Evolutionary conservation across 495 filamentous ascomycete species (phyloP).

Genomic region (Mycothermus thermophilus): DNA sequence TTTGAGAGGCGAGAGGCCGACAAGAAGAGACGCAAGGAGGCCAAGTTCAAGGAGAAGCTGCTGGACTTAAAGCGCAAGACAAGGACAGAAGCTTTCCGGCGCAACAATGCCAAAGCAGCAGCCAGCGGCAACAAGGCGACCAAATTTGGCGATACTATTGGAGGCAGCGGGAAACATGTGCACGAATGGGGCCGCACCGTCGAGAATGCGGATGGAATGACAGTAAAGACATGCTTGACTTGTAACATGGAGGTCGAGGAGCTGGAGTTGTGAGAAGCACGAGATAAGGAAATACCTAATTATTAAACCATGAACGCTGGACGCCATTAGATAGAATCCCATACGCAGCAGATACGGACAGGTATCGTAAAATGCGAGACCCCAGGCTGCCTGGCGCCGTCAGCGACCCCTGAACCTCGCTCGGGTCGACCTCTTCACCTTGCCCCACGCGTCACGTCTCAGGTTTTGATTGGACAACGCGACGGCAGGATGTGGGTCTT

Average conservation of each 20-base stretch:
- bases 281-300: not conserved
- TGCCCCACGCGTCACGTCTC: too few relatives aligned
- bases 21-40: conserved; percentile 79
- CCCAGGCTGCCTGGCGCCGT: too few relatives aligned
- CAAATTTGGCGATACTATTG: conserved; percentile 65
- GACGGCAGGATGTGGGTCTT: conserved; percentile 2
- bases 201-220: conserved; percentile 66
- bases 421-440: too few relatives aligned
- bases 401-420: too few relatives aligned
- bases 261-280: conserved; percentile 54
- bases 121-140: conserved; percentile 29
- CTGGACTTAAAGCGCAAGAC: conserved; percentile 87
- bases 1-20: conserved; percentile 67
- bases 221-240: conserved; percentile 68
- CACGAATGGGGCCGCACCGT: conserved; percentile 84
- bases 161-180: conserved; percentile 55
- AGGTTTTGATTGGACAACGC: conserved; percentile 10
- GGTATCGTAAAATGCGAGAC: too few relatives aligned
- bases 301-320: too few relatives aligned
- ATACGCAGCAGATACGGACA: too few relatives aligned
- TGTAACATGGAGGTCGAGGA: conserved; percentile 98
- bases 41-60: conserved; percentile 79
- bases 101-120: conserved; percentile 34
- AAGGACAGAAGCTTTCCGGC: conserved; percentile 74
- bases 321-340: too few relatives aligned